Conservation (phyloP, 441 rosid genomes). For the Croton laevigatus region DNA sequence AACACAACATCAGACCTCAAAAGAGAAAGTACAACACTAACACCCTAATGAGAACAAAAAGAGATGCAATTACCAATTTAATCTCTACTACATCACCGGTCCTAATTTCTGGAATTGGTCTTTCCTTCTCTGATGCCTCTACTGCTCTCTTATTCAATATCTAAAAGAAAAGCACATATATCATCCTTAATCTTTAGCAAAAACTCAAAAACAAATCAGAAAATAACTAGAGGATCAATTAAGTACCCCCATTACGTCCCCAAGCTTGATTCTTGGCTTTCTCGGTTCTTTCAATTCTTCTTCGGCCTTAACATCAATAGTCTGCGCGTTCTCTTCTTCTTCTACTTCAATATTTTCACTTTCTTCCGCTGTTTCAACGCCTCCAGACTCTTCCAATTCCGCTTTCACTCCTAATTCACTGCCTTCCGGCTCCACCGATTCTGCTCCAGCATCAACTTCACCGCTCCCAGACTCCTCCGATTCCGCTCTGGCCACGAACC, state of each 20-base stretch:
- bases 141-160: conserved; percentile 71
- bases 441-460: conserved; percentile 52
- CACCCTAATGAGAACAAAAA: not conserved
- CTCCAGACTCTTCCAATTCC: conserved; percentile 18
- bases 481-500: conserved; percentile 59
- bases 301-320: conserved; percentile 28
- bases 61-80: conserved; percentile 50
- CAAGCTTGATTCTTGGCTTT: conserved; percentile 60
- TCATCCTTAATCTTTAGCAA: not conserved
- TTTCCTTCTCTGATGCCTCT: conserved; percentile 56
- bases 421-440: conserved; percentile 36
- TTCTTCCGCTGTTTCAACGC: conserved; percentile 35
- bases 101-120: conserved; percentile 72
- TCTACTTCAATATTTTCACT: conserved; percentile 27
- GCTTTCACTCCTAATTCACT: conserved; percentile 25
- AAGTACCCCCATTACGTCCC: conserved; percentile 82
- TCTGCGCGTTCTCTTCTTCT: conserved; percentile 28
- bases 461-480: conserved; percentile 38
- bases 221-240: not conserved
- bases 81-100: conserved; percentile 74
- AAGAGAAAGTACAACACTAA: not conserved
- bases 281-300: conserved; percentile 40
- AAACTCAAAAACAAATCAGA: not conserved
- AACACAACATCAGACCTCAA: not conserved
- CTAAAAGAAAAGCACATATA: conserved; percentile 31